Base-by-base conservation (phyloP, 192 early-diverging fungal species). In the Chytriomyces sp. region DNA sequence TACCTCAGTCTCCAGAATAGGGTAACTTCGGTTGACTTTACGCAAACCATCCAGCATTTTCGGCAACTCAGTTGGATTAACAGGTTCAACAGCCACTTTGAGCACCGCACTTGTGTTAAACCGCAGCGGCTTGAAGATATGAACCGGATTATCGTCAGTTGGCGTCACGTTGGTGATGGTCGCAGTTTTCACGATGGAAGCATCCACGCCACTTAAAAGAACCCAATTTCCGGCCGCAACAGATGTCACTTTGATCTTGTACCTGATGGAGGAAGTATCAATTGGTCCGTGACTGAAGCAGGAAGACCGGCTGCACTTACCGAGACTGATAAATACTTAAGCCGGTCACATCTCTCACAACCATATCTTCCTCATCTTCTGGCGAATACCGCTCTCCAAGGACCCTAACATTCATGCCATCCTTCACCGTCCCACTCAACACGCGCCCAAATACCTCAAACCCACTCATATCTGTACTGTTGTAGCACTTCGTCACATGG, bases 11-110 rank as follows among this genome's bases (percentile, higher is more conserved):
- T 89, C 86, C 31, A 92, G 80, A 64, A 96, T 89, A 39, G 94
- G 92, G 73, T 99, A 99, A 31, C 90, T 91, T 76, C 98, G 95
- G 82, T 93, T 94, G 63, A 99, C 90, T 63, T 96, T 96, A 61
- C 98, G 87, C 77, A 99, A 78, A 4, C 98, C 98, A 59, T 94
- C 94, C 60, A 99, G 86, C 95, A 99, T 94, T 76, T 95, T 95
- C 26, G 98, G 98, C 36, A 98, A 82, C 83, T 99, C 96, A 14
- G 96, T 94, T 3, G 98, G 98, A 71, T 96, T 96, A 3, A 98
- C 92, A 2, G 98, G 98, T 71, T 99, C 98, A 7, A 99, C 91
- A 2, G 96, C 96, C 17, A 99, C 91, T 80, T 97, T 96, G 62
- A 99, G 75, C 5, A 96, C 93, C 2, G 96, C 85, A 34, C 86